Evolutionary conservation across 257 asterid species (phyloP), one percentile per base, ranked within the genome.

Genomic region (Perilla frutescens): DNA sequence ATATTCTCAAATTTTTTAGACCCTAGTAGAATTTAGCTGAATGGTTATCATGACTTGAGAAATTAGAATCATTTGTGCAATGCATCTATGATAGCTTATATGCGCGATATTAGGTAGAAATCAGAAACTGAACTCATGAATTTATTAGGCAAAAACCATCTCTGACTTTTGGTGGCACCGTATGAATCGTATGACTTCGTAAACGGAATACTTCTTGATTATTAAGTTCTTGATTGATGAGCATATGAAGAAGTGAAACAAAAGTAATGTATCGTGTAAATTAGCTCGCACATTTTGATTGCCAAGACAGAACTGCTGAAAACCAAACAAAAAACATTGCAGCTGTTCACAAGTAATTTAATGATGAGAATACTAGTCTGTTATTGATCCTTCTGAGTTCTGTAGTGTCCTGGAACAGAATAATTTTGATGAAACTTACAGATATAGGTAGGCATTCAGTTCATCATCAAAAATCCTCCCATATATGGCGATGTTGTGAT

Each of bases 171-270:
- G 53, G 43, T 45, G 51, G 62, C 79, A 13, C 56, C 64, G 49
- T 66, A 69, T 2, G 84, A 65, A 8, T 72, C 65, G 37, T n/a
- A 36, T 40, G 67, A 56, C 4, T 70, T 39, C 29, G 8, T 43
- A 15, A 37, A 31, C 61, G 34, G 26, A n/a, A 51, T 36, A 49
- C 61, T 49, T 67, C 26, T 13, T 57, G 11, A 31, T 29, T 6
- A 29, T 13, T 63, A 32, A 64, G 60, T 55, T 49, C 34, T 69
- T 61, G 44, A 40, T 41, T 31, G 53, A 37, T 32, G 10, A 6
- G 26, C 6, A 6, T 40, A 11, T n/a, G 47, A 74, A 67, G 60
- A 15, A 56, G 34, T 15, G 26, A 55, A 65, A 7, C 31, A 13
- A 20, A 6, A n/a, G 15, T 62, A 11, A 15, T 37, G 1, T 11